Evolutionary conservation across 2,329 filamentous ascomycete species (phyloP).

Genomic region (Neoascochyta sp.): DNA sequence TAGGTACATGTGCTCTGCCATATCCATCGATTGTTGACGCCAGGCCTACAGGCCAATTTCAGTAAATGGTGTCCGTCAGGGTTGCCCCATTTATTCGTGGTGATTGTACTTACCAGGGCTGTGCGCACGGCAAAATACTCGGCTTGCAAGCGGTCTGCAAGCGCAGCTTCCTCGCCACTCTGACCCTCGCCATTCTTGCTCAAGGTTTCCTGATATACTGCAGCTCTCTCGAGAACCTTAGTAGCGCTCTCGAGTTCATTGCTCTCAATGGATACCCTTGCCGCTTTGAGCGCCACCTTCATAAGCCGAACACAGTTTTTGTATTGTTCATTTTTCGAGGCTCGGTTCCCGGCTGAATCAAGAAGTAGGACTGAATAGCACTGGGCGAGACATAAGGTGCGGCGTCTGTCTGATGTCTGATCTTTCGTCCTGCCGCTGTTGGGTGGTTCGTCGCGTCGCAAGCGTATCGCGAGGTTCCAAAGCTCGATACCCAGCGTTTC

Average conservation of each 20-base stretch:
- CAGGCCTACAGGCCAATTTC: slow-evolving; percentile 56
- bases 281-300: slow-evolving; percentile 64
- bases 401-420: slow-evolving; percentile 15
- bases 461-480: slow-evolving; percentile 64
- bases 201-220: slow-evolving; percentile 45
- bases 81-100: too few relatives aligned
- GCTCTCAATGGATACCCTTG: slow-evolving; percentile 59
- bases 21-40: slow-evolving; percentile 67
- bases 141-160: slow-evolving; percentile 45
- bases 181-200: slow-evolving; percentile 13
- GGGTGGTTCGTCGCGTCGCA: slow-evolving; percentile 31
- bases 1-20: slow-evolving; percentile 73
- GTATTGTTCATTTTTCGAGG: slow-evolving; percentile 14
- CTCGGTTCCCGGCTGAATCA: slow-evolving; percentile 41
- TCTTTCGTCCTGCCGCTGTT: slow-evolving; percentile 32
- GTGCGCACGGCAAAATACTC: slow-evolving; percentile 66
- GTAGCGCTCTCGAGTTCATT: slow-evolving; percentile 56
- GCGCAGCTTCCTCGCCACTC: slow-evolving; percentile 22
- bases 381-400: slow-evolving; percentile 39
- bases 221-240: slow-evolving; percentile 61
- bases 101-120: slow-evolving; percentile 62
- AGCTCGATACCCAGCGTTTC: slow-evolving; percentile 56
- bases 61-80: slow-evolving; percentile 4
- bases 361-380: slow-evolving; percentile 66
- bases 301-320: slow-evolving; percentile 54